phyloP scores from a whole-genome alignment of 192 early-diverging fungal species.

The Linnemannia zychae region DNA sequence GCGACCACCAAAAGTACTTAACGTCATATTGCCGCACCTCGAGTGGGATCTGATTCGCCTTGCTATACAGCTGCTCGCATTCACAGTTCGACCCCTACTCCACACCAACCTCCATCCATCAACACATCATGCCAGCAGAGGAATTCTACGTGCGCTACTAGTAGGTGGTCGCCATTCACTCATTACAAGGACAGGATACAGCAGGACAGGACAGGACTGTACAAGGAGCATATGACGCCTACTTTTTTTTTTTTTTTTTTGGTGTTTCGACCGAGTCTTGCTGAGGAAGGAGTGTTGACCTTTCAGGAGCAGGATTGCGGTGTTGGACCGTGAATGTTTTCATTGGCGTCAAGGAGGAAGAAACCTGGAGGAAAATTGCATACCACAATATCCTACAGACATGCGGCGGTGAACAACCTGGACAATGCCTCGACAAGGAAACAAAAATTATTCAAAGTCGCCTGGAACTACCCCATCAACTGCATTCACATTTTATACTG shows the following conservation, averaged over 20 bases:
- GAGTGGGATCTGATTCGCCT: background rate
- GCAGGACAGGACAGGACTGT: background rate
- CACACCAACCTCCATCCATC: background rate
- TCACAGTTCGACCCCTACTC: background rate
- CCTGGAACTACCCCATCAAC: background rate
- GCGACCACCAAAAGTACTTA: background rate
- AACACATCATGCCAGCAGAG: constrained; percentile 49
- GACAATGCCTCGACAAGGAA: background rate
- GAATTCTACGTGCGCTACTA: constrained; percentile 60
- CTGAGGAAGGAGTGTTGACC: background rate
- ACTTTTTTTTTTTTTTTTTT: no score
- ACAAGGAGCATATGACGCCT: no score
- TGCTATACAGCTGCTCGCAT: background rate
- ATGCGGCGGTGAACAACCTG: background rate
- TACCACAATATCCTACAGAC: no score
- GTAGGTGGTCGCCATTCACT: constrained; percentile 11
- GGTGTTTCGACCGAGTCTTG: no score
- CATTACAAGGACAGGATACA: background rate
- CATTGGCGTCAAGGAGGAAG: background rate
- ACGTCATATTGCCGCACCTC: background rate
- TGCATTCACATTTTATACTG: background rate
- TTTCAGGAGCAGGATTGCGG: background rate
- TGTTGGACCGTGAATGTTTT: background rate
- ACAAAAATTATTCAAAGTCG: background rate
- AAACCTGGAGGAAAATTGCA: background rate